Evolutionary conservation across 306 rosid species (phyloP).

Genomic region (Arachis stenosperma): DNA sequence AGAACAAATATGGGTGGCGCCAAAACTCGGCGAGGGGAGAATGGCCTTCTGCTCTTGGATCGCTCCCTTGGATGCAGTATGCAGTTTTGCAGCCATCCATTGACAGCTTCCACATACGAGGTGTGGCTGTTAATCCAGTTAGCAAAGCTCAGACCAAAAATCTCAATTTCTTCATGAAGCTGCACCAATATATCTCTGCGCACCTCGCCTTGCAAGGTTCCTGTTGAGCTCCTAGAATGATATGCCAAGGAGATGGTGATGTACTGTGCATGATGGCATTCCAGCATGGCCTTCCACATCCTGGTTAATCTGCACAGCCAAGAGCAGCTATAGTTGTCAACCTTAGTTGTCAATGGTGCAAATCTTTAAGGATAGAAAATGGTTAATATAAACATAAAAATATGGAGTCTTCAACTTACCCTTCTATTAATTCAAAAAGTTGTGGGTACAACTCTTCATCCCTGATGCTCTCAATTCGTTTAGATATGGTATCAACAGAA

Average conservation of each 20-base stretch:
- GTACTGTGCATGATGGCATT: conserved; percentile 96
- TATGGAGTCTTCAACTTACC: conserved; percentile 54
- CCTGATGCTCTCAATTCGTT: conserved; percentile 87
- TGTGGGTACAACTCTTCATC: conserved; percentile 95
- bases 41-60: conserved; percentile 67
- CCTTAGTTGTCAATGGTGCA: neutral
- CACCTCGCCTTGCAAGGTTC: conserved; percentile 61
- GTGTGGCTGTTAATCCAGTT: conserved; percentile 94
- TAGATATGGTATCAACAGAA: conserved; percentile 87
- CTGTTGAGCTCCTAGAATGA: conserved; percentile 67
- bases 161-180: conserved; percentile 77
- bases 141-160: conserved; percentile 89
- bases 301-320: conserved; percentile 63
- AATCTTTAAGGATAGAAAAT: conserved; percentile 4
- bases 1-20: conserved; percentile 89
- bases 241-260: conserved; percentile 95
- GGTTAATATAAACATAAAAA: conserved; percentile 23
- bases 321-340: neutral
- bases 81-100: conserved; percentile 85
- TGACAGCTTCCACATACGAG: conserved; percentile 78
- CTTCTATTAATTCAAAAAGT: conserved; percentile 74
- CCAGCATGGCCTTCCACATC: conserved; percentile 99
- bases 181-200: conserved; percentile 59
- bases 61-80: conserved; percentile 75
- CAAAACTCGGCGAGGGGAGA: conserved; percentile 83